phyloP scores from a whole-genome alignment of 2,329 filamentous ascomycete species.

The Phoma sp. region DNA sequence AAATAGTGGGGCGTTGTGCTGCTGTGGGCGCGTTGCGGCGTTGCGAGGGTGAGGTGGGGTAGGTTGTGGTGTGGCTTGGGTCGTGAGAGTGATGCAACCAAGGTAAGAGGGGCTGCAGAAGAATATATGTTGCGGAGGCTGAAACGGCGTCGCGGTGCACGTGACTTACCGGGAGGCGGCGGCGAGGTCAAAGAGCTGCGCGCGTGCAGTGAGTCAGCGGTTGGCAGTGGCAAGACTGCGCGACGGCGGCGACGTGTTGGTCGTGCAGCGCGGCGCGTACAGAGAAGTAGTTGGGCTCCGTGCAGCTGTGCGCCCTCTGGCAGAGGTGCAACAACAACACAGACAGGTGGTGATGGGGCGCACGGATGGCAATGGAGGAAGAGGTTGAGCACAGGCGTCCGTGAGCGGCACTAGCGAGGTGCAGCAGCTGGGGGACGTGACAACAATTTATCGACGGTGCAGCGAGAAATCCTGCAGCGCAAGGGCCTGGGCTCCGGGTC shows the following conservation, averaged over 20 bases:
- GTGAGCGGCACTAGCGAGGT: slow-evolving; percentile 28
- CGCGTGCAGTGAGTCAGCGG: slow-evolving; percentile 38
- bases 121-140: slow-evolving; percentile 36
- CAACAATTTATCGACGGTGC: slow-evolving; percentile 9
- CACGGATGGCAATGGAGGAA: slow-evolving; percentile 32
- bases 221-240: slow-evolving; percentile 11
- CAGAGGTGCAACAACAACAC: slow-evolving; percentile 29
- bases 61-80: slow-evolving; percentile 24
- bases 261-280: slow-evolving; percentile 27
- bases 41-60: slow-evolving; percentile 20
- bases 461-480: slow-evolving; percentile 12
- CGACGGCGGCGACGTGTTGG: slow-evolving; percentile 37
- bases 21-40: slow-evolving; percentile 13
- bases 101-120: slow-evolving; percentile 28
- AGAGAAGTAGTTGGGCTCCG: slow-evolving; percentile 21
- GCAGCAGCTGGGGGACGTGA: slow-evolving; percentile 28
- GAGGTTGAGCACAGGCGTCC: slow-evolving; percentile 25
- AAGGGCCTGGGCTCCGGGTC: slow-evolving; percentile 23
- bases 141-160: slow-evolving; percentile 33
- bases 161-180: slow-evolving; percentile 46
- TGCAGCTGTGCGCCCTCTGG: slow-evolving; percentile 30
- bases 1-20: not conserved
- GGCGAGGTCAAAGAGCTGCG: slow-evolving; percentile 27
- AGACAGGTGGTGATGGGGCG: slow-evolving; percentile 25
- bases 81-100: slow-evolving; percentile 18